Base-by-base conservation (phyloP, 768 basidiomycete species). In the Lanmaoa pseudosensibilis region DNA sequence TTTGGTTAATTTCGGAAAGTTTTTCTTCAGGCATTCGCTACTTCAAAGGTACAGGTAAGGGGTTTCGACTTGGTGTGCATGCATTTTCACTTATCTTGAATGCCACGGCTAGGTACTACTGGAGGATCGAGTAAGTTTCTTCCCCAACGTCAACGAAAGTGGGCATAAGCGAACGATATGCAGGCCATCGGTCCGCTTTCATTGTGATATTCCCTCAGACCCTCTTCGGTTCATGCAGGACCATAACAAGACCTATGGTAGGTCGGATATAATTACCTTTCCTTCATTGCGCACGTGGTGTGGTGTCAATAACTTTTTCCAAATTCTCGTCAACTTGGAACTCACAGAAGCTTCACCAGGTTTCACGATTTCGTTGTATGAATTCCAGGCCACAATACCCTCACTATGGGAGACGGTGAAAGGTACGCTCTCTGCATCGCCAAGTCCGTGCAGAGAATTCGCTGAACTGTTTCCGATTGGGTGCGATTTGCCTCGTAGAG, bases 401-500 rank as follows among this genome's bases (percentile, higher is more conserved):
- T 79, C 84, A 0, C 70, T 90, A 2, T 89, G 88, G 87, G 73
- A 78, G 8, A 76, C 77, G 1, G 82, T 84, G 19, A 84, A 81
- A 69, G 77, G 84, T 81, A 41, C 32, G 65, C 41, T 13, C 74
- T 70, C 50, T 58, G 61, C 71, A 60, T 12, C 75, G 72, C 67
- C 43, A 75, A 33, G 25, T 45, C 27, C 4, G 5, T 6, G 61
- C 69, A 53, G 80, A 79, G 77, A 13, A 82, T 81, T 70, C 21
- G 2, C 33, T 43, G 0, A 48, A 46, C 10, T 51, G 6, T 36
- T 11, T 16, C 19, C 18, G 2, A 16, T 48, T 8, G n/a, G 8
- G 4, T 19, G 9, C n/a, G 5, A 44, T 34, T 32, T 37, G 27
- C 33, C 8, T 21, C 34, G 73, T 77, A 55, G 67, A 74, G 34